These are phyloP conservation scores for Escovopsis sp. DNA, from an alignment of 2,329 filamentous ascomycete genomes.

Conservation along the genomic window DNA sequence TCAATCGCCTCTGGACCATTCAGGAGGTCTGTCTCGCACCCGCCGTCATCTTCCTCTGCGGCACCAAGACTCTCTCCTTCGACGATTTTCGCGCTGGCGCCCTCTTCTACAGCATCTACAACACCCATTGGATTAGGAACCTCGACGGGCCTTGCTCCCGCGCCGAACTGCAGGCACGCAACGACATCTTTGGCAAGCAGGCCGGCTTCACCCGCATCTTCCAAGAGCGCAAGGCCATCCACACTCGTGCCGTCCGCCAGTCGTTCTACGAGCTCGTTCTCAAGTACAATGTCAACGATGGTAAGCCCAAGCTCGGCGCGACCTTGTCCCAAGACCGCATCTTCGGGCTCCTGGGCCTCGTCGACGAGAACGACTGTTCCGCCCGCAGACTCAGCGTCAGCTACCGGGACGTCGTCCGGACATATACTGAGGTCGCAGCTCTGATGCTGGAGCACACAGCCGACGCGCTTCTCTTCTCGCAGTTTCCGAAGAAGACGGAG, in stretches of 20 bases:
- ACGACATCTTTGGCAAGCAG: constrained; percentile 10
- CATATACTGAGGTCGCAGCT: constrained; percentile 10
- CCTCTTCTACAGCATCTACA: constrained; percentile 17
- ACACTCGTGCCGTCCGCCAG: constrained; percentile 6
- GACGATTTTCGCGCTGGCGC: constrained; percentile 11
- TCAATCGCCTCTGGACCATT: constrained; percentile 19
- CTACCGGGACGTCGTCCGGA: constrained; percentile 4
- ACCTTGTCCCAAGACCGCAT: constrained; percentile 16
- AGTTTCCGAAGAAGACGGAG: constrained; percentile 8
- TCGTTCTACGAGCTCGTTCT: constrained; percentile 14
- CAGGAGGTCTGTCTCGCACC: constrained; percentile 17
- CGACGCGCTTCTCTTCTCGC: constrained; percentile 16
- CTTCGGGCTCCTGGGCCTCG: constrained; percentile 17
- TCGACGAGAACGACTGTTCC: constrained; percentile 9
- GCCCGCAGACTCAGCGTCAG: constrained; percentile 5
- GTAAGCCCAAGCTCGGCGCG: constrained; percentile 11
- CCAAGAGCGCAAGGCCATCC: constrained; percentile 17
- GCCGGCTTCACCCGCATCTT: constrained; percentile 12
- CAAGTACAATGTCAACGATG: constrained; percentile 16
- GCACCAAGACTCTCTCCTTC: constrained; percentile 10
- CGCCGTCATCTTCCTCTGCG: constrained; percentile 13
- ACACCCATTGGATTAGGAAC: constrained; percentile 12
- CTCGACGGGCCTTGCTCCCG: constrained; percentile 3
- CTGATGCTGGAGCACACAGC: constrained; percentile 10
- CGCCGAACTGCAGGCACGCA: constrained; percentile 7